These are phyloP conservation scores for Hypoxylon cercidicola DNA, from an alignment of 495 filamentous ascomycete species.

Conservation along the genomic window DNA sequence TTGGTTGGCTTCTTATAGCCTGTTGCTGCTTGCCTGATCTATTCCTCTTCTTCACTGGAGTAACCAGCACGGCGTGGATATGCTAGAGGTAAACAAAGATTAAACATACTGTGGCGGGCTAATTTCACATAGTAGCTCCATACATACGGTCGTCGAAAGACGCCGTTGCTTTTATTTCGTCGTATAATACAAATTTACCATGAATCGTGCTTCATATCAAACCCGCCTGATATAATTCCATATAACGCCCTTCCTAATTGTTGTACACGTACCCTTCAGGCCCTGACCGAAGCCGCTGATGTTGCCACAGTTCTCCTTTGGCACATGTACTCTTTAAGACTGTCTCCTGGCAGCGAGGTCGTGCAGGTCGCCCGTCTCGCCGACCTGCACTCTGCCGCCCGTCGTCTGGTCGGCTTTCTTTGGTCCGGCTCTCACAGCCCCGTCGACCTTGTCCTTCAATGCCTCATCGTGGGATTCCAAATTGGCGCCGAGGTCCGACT, in stretches of 20 bases:
- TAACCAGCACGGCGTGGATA: no score
- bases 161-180: no score
- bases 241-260: conserved; percentile 5
- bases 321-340: conserved; percentile 1
- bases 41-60: no score
- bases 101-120: no score
- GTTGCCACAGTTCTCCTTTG: background rate
- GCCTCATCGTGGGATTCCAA: conserved; percentile 30
- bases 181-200: background rate
- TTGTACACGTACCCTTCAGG: background rate
- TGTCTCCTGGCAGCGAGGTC: conserved; percentile 42
- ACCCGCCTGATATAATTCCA: background rate
- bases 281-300: background rate
- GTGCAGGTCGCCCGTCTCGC: conserved; percentile 45
- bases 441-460: conserved; percentile 45
- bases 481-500: conserved; percentile 32
- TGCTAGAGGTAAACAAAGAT: no score
- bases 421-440: conserved; percentile 34
- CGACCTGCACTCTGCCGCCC: conserved; percentile 43
- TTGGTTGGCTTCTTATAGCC: no score
- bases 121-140: no score
- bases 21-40: no score
- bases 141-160: no score
- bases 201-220: background rate
- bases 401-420: conserved; percentile 37